Evolutionary conservation across 768 basidiomycete genomes (phyloP).

Genomic region (Mycena metata): DNA sequence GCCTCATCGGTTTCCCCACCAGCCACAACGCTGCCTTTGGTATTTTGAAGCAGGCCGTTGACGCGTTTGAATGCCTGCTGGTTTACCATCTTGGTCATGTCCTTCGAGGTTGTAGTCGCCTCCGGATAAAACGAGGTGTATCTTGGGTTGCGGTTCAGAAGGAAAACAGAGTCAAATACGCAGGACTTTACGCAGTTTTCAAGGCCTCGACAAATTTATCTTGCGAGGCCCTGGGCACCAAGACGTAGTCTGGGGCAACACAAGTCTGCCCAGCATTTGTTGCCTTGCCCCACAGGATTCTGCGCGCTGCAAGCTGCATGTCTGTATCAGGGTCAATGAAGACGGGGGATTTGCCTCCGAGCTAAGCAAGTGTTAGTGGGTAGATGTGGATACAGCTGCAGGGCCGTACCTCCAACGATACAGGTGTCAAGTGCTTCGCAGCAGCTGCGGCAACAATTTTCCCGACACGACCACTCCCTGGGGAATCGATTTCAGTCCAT

Average conservation of each 20-base stretch:
- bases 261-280: constrained; percentile 85
- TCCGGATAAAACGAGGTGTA: constrained; percentile 69
- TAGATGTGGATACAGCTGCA: background rate
- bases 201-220: constrained; percentile 61
- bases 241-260: constrained; percentile 70
- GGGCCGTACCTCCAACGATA: constrained; percentile 58
- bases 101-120: constrained; percentile 33
- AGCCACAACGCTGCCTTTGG: constrained; percentile 73
- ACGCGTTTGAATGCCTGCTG: constrained; percentile 69
- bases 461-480: constrained; percentile 70
- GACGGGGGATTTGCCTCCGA: constrained; percentile 81
- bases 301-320: constrained; percentile 71
- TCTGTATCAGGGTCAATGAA: constrained; percentile 80
- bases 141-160: constrained; percentile 46
- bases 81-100: constrained; percentile 62
- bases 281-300: constrained; percentile 89
- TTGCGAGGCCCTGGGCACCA: constrained; percentile 61
- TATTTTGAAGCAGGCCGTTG: constrained; percentile 71
- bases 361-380: constrained; percentile 50
- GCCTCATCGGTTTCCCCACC: constrained; percentile 74
- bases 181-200: constrained; percentile 52
- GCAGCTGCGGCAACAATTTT: constrained; percentile 80
- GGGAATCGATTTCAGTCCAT: background rate
- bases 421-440: constrained; percentile 80
- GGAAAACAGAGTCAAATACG: background rate